phyloP scores from a whole-genome alignment of 768 basidiomycete species.

The Xerocomellus chrysenteron region DNA sequence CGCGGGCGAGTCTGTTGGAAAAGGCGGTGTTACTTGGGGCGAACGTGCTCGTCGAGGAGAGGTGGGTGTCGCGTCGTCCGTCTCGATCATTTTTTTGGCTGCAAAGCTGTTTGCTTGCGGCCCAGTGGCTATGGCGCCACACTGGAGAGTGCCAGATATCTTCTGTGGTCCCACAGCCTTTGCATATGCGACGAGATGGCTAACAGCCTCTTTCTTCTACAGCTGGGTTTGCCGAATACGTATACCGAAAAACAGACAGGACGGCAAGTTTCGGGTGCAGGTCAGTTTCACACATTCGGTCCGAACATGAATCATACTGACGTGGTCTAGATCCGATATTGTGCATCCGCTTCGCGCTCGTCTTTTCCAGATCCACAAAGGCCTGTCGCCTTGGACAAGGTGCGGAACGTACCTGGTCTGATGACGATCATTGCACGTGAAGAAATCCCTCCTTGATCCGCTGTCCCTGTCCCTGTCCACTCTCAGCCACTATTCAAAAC shows the following conservation, averaged over 20 bases:
- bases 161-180: not conserved
- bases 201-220: not conserved
- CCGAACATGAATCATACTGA: not conserved
- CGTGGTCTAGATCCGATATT: constrained; percentile 55
- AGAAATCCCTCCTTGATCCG: constrained; percentile 20
- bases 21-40: constrained; percentile 49
- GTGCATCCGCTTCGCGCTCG: constrained; percentile 57
- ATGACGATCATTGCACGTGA: constrained; percentile 67
- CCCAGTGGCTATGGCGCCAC: not conserved
- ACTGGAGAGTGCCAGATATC: not conserved
- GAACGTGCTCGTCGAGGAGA: constrained; percentile 66
- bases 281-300: constrained; percentile 36
- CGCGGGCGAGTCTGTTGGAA: constrained; percentile 51
- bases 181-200: not conserved
- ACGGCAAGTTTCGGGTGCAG: constrained; percentile 58
- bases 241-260: constrained; percentile 47
- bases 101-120: not conserved
- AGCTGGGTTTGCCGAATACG: constrained; percentile 69
- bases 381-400: constrained; percentile 62
- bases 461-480: not conserved
- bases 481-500: not conserved
- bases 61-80: constrained; percentile 43
- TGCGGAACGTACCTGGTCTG: constrained; percentile 62
- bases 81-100: not conserved
- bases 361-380: constrained; percentile 51